These are phyloP conservation scores for Penicillium sp. DNA, from an alignment of 2,329 filamentous ascomycete species.

Conservation along the genomic window DNA sequence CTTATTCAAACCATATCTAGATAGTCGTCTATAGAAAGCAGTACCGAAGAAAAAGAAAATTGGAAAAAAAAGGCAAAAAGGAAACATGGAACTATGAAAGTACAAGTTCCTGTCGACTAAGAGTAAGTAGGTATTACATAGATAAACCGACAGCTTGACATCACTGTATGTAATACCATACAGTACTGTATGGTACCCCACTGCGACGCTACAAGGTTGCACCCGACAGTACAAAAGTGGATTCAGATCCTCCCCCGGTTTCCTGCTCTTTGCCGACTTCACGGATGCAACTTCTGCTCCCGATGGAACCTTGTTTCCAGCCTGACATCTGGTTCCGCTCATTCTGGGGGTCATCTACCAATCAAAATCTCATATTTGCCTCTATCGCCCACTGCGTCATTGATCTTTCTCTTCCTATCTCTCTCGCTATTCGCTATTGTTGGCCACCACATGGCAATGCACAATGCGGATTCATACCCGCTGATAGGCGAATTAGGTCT, in stretches of 20 bases:
- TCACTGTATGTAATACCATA: not conserved
- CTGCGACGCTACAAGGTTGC: slow-evolving; percentile 26
- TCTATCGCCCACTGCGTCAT: slow-evolving; percentile 5
- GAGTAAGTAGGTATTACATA: not conserved
- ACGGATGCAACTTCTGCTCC: slow-evolving; percentile 27
- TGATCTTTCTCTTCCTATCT: not conserved
- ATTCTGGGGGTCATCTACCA: slow-evolving; percentile 4
- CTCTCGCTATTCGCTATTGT: slow-evolving; percentile 1
- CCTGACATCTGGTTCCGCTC: not conserved
- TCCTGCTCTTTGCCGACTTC: slow-evolving; percentile 16
- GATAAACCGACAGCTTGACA: not conserved
- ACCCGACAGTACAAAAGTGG: slow-evolving; percentile 1
- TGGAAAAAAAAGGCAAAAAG: no score
- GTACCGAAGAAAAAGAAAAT: no score
- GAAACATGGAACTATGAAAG: not conserved
- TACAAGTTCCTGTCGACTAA: no score
- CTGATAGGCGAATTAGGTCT: slow-evolving; percentile 9
- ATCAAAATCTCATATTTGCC: slow-evolving; percentile 3
- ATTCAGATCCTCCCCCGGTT: slow-evolving; percentile 11
- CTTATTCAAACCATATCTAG: not conserved
- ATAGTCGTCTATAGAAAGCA: no score
- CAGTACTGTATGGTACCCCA: slow-evolving; percentile 7
- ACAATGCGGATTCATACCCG: slow-evolving; percentile 1
- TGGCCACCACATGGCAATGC: slow-evolving; percentile 13
- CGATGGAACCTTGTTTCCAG: slow-evolving; percentile 19